Evolutionary conservation across 202 grass and related monocot genomes (phyloP).

Genomic region (Setaria italica): DNA sequence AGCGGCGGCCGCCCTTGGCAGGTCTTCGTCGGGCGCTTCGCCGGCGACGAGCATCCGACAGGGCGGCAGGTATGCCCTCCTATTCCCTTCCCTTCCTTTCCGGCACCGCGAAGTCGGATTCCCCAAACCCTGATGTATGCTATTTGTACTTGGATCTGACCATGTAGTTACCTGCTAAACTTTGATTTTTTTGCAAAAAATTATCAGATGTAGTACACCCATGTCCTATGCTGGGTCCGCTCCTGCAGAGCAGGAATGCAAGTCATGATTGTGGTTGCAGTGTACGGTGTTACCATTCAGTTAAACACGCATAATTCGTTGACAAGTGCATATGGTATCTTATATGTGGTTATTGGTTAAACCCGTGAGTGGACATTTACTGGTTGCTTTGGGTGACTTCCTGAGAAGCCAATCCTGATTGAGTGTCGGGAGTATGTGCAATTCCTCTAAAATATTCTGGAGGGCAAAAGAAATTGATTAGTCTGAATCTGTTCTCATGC

Average conservation of each 20-base stretch:
- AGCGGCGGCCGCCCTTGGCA: too few relatives aligned
- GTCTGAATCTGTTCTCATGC: not conserved
- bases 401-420: not conserved
- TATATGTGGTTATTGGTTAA: not conserved
- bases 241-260: not conserved
- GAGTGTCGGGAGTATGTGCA: not conserved
- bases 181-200: too few relatives aligned
- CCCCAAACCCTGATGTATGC: too few relatives aligned
- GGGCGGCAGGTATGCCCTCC: too few relatives aligned
- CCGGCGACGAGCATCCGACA: too few relatives aligned
- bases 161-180: too few relatives aligned
- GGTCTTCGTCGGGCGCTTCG: too few relatives aligned
- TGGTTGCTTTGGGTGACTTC: not conserved
- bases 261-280: not conserved
- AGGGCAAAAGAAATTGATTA: not conserved
- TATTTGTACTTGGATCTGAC: too few relatives aligned
- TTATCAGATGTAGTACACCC: not conserved
- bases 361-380: not conserved
- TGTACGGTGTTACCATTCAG: not conserved
- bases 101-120: too few relatives aligned
- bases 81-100: too few relatives aligned
- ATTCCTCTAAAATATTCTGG: not conserved
- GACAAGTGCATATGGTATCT: too few relatives aligned
- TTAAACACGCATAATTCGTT: not conserved
- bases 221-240: too few relatives aligned